Evolutionary conservation across 1,284 basidiomycete species (phyloP), one percentile per base, ranked within the genome.

Genomic region (Gomphus bonarii): DNA sequence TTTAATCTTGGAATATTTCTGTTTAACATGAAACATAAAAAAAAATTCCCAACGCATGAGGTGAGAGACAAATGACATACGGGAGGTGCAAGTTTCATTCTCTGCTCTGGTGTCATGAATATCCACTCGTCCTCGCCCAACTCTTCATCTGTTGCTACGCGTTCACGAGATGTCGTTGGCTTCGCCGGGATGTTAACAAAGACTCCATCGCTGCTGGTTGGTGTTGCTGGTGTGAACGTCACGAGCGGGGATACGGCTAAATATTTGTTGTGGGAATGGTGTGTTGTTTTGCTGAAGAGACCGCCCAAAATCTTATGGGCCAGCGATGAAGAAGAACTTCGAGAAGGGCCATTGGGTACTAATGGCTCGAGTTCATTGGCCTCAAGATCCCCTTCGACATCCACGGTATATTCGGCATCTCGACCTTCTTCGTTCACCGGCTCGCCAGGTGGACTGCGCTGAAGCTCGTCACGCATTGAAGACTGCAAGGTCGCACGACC

Each of bases 101-200:
- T 42, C 40, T 58, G 57, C 20, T 58, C 57, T n/a, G 57, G 57
- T 10, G 57, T 58, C 57, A 58, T 58, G 50, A 58, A 58, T 31
- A 58, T 58, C 57, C 57, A 58, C 35, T 58, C 57, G 43, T 57
- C 55, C 38, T 51, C 57, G n/a, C 44, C 57, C 40, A 52, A 18
- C 35, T 53, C 50, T 20, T 57, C 55, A 1, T 58, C 57, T 10
- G 43, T 38, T 35, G 38, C 18, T 11, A 53, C 20, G 14, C 25
- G 22, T 31, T 52, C 50, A 8, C 50, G 38, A 4, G 57, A 58
- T 7, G 57, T 53, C 8, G 50, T 38, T 2, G 57, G 57, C 44
- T 58, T 58, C 10, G 57, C 57, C 1, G 57, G 50, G 10, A 58
- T 53, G 30, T 58, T 58, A 25, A 50, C 20, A 46, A 58, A 58